Evolutionary conservation across 2,329 filamentous ascomycete genomes (phyloP).

Genomic region (Pseudogymnoascus pannorum): DNA sequence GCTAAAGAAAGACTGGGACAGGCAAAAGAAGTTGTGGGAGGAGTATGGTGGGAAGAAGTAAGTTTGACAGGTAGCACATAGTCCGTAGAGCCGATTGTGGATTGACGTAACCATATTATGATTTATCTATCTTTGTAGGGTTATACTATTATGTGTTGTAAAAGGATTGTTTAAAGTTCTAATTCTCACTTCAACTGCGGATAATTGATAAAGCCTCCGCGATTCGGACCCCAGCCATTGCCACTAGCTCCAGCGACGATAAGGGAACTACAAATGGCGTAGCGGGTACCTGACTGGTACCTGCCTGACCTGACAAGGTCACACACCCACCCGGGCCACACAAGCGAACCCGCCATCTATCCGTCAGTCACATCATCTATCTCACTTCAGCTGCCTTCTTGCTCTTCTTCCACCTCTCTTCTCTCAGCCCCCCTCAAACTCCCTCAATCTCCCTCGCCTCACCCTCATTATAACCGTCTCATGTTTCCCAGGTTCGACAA

Average conservation of each 20-base stretch:
- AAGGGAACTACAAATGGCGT: not conserved
- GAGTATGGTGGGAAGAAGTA: conserved; percentile 36
- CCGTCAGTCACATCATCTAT: conserved; percentile 5
- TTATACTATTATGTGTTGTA: no score
- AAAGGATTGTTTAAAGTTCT: not conserved
- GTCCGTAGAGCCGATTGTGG: not conserved
- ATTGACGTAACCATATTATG: not conserved
- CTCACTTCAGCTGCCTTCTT: conserved; percentile 2
- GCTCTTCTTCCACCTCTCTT: not conserved
- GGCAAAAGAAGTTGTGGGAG: conserved; percentile 78
- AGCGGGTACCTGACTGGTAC: not conserved
- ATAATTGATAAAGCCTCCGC: not conserved
- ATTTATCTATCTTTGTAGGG: not conserved
- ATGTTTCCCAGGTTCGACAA: conserved; percentile 4
- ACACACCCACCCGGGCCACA: conserved; percentile 3
- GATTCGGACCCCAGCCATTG: not conserved
- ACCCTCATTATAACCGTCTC: not conserved
- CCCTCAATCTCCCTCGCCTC: not conserved
- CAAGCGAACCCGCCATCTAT: conserved; percentile 6
- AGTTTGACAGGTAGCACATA: not conserved
- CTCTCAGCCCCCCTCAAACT: not conserved
- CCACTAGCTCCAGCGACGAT: not conserved
- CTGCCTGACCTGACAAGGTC: conserved; percentile 6
- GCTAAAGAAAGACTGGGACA: conserved; percentile 82
- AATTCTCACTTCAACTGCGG: not conserved